Conservation (phyloP, 345 rosid species). For the Mercurialis annua region DNA sequence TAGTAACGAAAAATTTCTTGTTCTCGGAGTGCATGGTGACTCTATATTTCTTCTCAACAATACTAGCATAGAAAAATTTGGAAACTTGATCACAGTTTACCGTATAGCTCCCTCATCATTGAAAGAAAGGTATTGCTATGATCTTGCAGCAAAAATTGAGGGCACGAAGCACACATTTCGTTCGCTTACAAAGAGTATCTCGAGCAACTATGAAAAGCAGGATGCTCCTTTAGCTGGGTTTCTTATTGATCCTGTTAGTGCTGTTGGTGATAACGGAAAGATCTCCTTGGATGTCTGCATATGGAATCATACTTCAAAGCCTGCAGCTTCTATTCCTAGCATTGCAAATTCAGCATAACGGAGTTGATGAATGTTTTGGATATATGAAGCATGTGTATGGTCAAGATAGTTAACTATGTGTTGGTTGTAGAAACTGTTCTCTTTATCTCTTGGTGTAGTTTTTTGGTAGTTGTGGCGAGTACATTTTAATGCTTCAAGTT, state of each 20-base stretch:
- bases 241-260: neutral
- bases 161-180: neutral
- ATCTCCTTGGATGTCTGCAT: neutral
- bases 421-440: neutral
- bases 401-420: neutral
- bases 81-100: neutral
- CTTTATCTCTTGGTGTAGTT: neutral
- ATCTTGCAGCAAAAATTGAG: neutral
- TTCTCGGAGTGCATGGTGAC: neutral
- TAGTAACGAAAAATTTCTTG: slow-evolving; percentile 25
- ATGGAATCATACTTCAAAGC: neutral
- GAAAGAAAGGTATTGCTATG: neutral
- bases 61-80: neutral
- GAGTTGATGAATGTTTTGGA: neutral
- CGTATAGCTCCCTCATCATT: neutral
- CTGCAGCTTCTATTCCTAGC: neutral
- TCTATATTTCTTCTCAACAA: neutral
- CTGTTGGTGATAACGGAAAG: neutral
- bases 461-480: too few species aligned
- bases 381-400: neutral
- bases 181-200: neutral
- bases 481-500: too few species aligned
- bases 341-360: neutral
- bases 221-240: neutral
- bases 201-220: neutral